Percentiles rank a stretch among this genome's conserved stretches.
phyloP scores from a whole-genome alignment of 169 alveolate genomes.

The Eimeria acervulina region DNA sequence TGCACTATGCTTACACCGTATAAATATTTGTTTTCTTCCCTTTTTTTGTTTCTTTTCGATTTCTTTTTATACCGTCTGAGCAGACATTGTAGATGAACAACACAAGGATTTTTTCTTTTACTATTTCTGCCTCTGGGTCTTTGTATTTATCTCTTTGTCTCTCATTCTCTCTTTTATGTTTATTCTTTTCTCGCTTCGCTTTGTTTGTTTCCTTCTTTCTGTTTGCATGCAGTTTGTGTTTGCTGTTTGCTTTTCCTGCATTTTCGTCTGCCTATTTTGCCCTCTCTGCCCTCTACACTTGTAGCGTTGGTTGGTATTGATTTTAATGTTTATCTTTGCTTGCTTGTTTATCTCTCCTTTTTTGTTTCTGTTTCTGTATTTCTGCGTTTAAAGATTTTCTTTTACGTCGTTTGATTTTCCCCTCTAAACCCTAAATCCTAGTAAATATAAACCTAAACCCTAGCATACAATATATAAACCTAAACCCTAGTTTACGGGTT shows the following conservation, averaged over 20 bases:
- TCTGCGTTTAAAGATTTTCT: not conserved
- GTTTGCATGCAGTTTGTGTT: too few relatives aligned
- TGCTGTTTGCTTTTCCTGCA: not conserved
- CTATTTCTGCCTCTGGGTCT: not conserved
- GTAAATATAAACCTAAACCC: too few relatives aligned
- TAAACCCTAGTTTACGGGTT: too few relatives aligned
- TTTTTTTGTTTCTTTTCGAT: not conserved
- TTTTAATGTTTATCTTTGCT: not conserved
- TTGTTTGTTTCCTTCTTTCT: not conserved
- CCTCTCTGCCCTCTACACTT: not conserved
- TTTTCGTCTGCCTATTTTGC: not conserved
- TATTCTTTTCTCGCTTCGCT: not conserved
- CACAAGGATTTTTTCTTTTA: too few relatives aligned
- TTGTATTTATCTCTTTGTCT: too few relatives aligned
- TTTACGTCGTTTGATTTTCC: not conserved
- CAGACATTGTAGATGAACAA: too few relatives aligned
- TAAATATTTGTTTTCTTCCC: not conserved
- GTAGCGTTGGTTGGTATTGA: not conserved
- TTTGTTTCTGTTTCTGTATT: not conserved
- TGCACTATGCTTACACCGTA: too few relatives aligned
- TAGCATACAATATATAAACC: too few relatives aligned
- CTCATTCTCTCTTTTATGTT: too few relatives aligned
- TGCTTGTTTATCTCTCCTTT: too few relatives aligned
- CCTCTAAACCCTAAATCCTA: not conserved
- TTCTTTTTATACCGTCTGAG: too few relatives aligned